Conservation (phyloP, 306 rosid genomes). For the Corylus heterophylla region DNA sequence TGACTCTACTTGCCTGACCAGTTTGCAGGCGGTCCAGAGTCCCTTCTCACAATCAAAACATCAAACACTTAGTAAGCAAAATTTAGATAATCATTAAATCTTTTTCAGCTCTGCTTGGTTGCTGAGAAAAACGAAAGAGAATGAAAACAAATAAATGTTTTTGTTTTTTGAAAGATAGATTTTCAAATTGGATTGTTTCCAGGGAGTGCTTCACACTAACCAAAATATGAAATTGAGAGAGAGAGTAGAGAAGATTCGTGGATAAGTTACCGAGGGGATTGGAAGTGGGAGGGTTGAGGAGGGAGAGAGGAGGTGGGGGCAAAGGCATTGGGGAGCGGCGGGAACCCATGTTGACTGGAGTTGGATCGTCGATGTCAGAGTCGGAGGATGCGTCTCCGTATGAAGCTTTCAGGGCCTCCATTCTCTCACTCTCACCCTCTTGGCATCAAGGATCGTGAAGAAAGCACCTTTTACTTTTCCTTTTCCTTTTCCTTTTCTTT, state of each 20-base stretch:
- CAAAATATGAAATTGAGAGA: constrained; percentile 1
- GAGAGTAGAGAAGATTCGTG: neutral
- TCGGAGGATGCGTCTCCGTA: constrained; percentile 73
- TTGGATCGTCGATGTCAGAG: constrained; percentile 50
- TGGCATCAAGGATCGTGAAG: neutral
- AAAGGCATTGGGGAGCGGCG: constrained; percentile 15
- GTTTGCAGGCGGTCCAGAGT: constrained; percentile 34
- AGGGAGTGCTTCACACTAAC: neutral
- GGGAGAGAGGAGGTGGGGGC: constrained; percentile 76
- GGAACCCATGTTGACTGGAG: constrained; percentile 18
- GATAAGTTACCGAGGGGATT: constrained; percentile 44
- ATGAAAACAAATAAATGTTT: no score
- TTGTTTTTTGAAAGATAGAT: neutral
- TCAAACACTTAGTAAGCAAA: constrained; percentile 33
- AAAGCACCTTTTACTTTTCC: neutral
- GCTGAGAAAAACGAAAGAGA: neutral
- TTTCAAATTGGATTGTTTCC: neutral
- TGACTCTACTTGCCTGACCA: constrained; percentile 57
- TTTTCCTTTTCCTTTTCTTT: neutral
- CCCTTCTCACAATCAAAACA: constrained; percentile 43
- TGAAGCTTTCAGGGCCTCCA: constrained; percentile 74
- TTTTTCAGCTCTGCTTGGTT: neutral
- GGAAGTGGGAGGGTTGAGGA: constrained; percentile 52
- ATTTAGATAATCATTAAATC: neutral
- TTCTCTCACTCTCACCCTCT: constrained; percentile 12